Percentiles rank a stretch among this genome's conserved stretches.
Conservation (phyloP, 192 early-diverging fungal species). For the Haplosporangium gracile region DNA sequence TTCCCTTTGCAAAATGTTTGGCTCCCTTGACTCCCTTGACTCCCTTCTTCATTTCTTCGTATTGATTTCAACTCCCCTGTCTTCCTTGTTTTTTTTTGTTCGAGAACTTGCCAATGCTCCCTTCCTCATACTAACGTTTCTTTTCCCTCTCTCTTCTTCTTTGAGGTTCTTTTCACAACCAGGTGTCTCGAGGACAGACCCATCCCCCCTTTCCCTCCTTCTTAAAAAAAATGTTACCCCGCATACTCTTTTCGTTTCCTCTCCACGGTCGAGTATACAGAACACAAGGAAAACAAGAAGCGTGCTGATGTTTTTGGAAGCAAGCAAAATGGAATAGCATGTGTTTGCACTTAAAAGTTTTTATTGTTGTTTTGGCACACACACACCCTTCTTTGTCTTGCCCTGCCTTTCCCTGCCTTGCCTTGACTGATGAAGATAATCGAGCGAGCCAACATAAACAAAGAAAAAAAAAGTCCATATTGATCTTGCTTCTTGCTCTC, state of each 20-base stretch:
- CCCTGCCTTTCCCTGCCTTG: neutral
- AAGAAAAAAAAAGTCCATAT: constrained; percentile 3
- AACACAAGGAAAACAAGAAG: neutral
- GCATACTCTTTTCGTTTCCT: neutral
- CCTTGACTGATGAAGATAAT: neutral
- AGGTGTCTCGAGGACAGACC: neutral
- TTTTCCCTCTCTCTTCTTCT: neutral
- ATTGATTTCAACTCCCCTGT: neutral
- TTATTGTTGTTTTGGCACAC: neutral
- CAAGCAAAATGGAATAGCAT: neutral
- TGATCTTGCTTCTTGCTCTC: neutral
- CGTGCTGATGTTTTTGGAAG: neutral
- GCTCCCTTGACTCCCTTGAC: constrained; percentile 5
- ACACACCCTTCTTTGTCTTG: neutral
- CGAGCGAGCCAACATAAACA: neutral
- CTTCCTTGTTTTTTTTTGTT: neutral
- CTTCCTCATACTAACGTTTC: neutral
- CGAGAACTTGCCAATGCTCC: constrained; percentile 2
- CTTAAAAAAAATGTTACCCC: neutral
- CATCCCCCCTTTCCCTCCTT: neutral
- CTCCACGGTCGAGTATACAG: neutral
- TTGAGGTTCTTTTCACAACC: neutral
- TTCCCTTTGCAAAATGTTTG: neutral
- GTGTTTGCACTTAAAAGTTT: neutral
- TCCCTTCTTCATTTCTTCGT: neutral